phyloP scores from a whole-genome alignment of 169 alveolate genomes.

The Toxoplasma gondii region DNA sequence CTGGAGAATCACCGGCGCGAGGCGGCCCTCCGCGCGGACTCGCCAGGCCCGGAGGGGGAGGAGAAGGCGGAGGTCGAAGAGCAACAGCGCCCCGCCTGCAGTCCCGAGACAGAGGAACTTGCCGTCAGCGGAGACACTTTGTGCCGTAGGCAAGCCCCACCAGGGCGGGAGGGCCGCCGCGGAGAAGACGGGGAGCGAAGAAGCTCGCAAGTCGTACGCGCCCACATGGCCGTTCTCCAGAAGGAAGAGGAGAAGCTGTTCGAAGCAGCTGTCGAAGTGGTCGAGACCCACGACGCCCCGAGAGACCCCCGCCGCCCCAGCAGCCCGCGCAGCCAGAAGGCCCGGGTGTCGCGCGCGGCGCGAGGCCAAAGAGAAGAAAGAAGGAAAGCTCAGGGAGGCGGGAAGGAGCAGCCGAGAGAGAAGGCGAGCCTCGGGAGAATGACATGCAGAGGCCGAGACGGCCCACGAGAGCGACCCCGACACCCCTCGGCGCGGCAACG shows the following conservation, averaged over 20 bases:
- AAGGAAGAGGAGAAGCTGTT: constrained; percentile 47
- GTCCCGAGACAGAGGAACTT: constrained; percentile 50
- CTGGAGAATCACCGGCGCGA: constrained; percentile 36
- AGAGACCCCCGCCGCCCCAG: constrained; percentile 36
- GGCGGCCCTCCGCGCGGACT: constrained; percentile 13
- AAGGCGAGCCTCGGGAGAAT: background rate
- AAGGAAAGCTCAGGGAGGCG: background rate
- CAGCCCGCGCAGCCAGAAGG: constrained; percentile 1
- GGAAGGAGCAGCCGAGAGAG: background rate
- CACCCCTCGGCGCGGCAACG: background rate
- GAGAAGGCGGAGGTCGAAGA: constrained; percentile 62
- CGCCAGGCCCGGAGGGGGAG: constrained; percentile 49
- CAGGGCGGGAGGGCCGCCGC: constrained; percentile 39
- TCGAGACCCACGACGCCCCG: constrained; percentile 37
- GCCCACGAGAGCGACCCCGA: background rate
- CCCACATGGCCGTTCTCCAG: constrained; percentile 42
- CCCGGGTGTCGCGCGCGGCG: background rate
- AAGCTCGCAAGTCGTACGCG: constrained; percentile 47
- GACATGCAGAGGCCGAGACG: background rate
- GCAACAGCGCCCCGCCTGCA: constrained; percentile 53
- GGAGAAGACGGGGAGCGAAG: constrained; percentile 17
- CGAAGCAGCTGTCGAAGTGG: constrained; percentile 47
- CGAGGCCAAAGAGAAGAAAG: background rate
- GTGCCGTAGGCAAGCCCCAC: constrained; percentile 52
- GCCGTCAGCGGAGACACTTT: constrained; percentile 16